Base-by-base conservation (phyloP, 345 rosid genomes). In the Corchorus capsularis region DNA sequence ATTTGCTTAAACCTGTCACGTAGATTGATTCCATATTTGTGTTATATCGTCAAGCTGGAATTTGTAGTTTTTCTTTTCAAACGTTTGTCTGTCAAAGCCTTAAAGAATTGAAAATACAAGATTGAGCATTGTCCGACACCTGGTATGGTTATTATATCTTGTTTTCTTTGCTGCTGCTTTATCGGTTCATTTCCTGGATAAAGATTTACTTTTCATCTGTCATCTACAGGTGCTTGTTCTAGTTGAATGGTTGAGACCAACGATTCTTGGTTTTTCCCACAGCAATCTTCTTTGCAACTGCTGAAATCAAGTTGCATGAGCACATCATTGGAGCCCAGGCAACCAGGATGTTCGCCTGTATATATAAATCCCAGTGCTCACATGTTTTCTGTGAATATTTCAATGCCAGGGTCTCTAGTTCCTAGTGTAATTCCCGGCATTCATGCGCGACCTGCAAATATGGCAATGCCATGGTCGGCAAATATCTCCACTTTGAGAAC, bases 1-100 rank as follows among this genome's bases (percentile, higher is more conserved):
- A 92, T 72, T 85, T 96, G 87, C 95, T 96, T 68, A 96, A 96
- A 83, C 99, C 99, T 72, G 97, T 96, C 2, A 96, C 99, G 99
- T 92, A 93, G 98, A 78, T 84, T 70, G 76, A 71, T 80, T 73
- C 75, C 55, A 22, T 69, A 52, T 69, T 46, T 53, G 22, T 45
- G 78, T 72, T 69, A 65, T 85, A 72, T 63, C 79, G 59, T 84
- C 85, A 75, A 89, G 85, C 92, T 79, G 88, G 83, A 78, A 69
- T 79, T 83, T 71, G 47, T 87, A 73, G 83, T 82, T 78, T 81
- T 77, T 46, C 72, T 77, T 79, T 83, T 83, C 82, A 81, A 74
- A 69, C 66, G 55, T 66, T 67, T 74, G 78, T 79, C 80, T 56
- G 73, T 81, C 20, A 52, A 87, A 82, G 82, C 80, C 20, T 79